Conservation (phyloP, 2,329 filamentous ascomycete species). For the Penicillium sp. region DNA sequence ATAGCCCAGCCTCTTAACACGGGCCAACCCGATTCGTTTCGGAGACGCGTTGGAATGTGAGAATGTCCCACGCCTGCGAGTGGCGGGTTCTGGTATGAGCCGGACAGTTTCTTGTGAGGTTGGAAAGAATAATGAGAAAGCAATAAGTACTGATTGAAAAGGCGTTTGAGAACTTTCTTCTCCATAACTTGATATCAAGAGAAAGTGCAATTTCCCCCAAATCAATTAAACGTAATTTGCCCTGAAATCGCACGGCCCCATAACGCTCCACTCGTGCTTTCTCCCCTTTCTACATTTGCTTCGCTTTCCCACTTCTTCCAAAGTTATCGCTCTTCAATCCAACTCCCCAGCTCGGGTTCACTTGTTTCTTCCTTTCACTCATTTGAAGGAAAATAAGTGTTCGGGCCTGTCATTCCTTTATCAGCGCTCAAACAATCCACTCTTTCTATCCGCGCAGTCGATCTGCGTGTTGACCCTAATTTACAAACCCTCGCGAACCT, state of each 20-base stretch:
- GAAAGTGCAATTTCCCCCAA: conserved; percentile 5
- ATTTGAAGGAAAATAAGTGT: conserved; percentile 25
- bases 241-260: conserved; percentile 18
- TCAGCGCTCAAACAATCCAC: conserved; percentile 15
- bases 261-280: conserved; percentile 2
- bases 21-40: conserved; percentile 7
- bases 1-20: conserved; percentile 17
- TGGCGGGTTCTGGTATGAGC: conserved; percentile 22
- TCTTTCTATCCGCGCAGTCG: conserved; percentile 30
- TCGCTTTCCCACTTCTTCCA: conserved; percentile 11
- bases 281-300: conserved; percentile 1
- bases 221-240: conserved; percentile 9
- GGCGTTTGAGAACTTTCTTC: neutral
- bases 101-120: conserved; percentile 15
- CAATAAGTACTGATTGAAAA: conserved; percentile 18
- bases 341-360: conserved; percentile 20
- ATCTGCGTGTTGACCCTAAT: conserved; percentile 31
- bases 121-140: conserved; percentile 7
- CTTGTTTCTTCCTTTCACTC: conserved; percentile 31
- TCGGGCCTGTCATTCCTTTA: conserved; percentile 36
- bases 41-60: conserved; percentile 24
- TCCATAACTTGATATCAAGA: neutral
- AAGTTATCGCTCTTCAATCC: conserved; percentile 3
- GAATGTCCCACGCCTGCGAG: conserved; percentile 23
- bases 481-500: conserved; percentile 18